These are phyloP conservation scores for Microdochium bolleyi DNA, from an alignment of 2,329 filamentous ascomycete genomes.

Conservation along the genomic window DNA sequence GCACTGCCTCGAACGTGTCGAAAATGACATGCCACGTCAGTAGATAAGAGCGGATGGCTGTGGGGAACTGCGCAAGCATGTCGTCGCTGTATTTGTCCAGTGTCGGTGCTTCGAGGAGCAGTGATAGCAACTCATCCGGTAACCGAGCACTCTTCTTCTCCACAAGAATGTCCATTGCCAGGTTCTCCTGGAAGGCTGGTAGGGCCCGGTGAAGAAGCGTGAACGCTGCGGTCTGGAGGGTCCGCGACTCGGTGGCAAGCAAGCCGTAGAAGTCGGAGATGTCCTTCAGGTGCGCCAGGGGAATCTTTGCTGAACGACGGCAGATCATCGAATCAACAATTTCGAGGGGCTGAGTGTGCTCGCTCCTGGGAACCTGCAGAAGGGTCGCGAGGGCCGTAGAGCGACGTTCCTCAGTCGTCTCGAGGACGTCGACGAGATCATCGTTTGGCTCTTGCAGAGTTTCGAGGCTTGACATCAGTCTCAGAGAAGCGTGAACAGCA, in stretches of 20 bases:
- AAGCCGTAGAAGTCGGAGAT: conserved; percentile 65
- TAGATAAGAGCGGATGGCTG: conserved; percentile 68
- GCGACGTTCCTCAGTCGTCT: conserved; percentile 47
- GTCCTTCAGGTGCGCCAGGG: conserved; percentile 53
- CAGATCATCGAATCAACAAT: conserved; percentile 71
- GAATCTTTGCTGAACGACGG: conserved; percentile 58
- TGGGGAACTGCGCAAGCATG: conserved; percentile 60
- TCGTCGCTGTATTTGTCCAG: conserved; percentile 60
- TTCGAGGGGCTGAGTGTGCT: conserved; percentile 55
- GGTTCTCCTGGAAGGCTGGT: conserved; percentile 67
- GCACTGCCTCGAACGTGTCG: conserved; percentile 71
- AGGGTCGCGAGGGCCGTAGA: conserved; percentile 53
- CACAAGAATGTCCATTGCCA: conserved; percentile 69
- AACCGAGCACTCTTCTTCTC: conserved; percentile 65
- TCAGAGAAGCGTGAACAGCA: conserved; percentile 64
- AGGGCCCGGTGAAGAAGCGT: conserved; percentile 73
- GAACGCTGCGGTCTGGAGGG: conserved; percentile 76
- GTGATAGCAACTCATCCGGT: conserved; percentile 76
- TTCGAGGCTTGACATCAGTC: conserved; percentile 57
- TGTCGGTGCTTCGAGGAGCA: conserved; percentile 72
- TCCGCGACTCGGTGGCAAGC: conserved; percentile 64
- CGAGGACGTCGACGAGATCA: conserved; percentile 70
- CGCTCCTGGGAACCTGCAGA: conserved; percentile 43
- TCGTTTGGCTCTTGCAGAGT: conserved; percentile 70
- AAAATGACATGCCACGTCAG: conserved; percentile 87